Conservation (phyloP, 2,329 filamentous ascomycete species). For the Penicillium vulpinum region DNA sequence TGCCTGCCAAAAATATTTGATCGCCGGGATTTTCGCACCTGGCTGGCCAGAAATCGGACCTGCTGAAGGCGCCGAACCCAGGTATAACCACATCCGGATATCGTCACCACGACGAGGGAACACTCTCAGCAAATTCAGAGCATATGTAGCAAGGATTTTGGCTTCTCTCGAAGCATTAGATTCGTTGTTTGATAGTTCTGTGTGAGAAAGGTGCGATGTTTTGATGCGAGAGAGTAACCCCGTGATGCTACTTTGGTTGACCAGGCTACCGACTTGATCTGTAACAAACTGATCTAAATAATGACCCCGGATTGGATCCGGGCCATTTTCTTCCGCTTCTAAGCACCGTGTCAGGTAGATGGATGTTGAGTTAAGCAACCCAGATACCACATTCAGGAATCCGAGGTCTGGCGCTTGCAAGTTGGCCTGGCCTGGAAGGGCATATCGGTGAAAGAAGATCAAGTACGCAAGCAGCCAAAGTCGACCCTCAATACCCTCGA, state of each 20-base stretch:
- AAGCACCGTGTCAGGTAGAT: slow-evolving; percentile 54
- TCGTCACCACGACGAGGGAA: slow-evolving; percentile 82
- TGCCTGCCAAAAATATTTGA: slow-evolving; percentile 82
- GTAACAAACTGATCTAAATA: slow-evolving; percentile 58
- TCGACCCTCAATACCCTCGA: slow-evolving; percentile 43
- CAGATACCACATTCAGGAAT: slow-evolving; percentile 58
- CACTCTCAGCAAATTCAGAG: slow-evolving; percentile 78
- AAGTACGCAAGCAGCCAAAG: slow-evolving; percentile 61
- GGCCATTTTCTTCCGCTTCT: slow-evolving; percentile 42
- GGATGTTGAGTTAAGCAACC: slow-evolving; percentile 58
- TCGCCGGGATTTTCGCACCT: slow-evolving; percentile 58
- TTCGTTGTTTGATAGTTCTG: slow-evolving; percentile 23
- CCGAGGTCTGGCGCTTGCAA: slow-evolving; percentile 51
- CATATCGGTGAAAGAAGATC: slow-evolving; percentile 58
- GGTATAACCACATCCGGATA: slow-evolving; percentile 90
- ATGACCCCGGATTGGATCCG: slow-evolving; percentile 29
- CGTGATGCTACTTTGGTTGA: slow-evolving; percentile 74
- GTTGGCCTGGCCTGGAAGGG: slow-evolving; percentile 39
- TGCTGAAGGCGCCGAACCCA: slow-evolving; percentile 61
- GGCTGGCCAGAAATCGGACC: slow-evolving; percentile 33
- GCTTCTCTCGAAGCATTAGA: slow-evolving; percentile 58
- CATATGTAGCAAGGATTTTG: slow-evolving; percentile 78
- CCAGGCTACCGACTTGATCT: slow-evolving; percentile 66
- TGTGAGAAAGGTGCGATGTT: slow-evolving; percentile 25
- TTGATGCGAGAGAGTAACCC: slow-evolving; percentile 55